Evolutionary conservation across 176 grass and related monocot genomes (phyloP), one percentile per base, ranked within the genome.

Genomic region (Hsuehochloa calcarea): DNA sequence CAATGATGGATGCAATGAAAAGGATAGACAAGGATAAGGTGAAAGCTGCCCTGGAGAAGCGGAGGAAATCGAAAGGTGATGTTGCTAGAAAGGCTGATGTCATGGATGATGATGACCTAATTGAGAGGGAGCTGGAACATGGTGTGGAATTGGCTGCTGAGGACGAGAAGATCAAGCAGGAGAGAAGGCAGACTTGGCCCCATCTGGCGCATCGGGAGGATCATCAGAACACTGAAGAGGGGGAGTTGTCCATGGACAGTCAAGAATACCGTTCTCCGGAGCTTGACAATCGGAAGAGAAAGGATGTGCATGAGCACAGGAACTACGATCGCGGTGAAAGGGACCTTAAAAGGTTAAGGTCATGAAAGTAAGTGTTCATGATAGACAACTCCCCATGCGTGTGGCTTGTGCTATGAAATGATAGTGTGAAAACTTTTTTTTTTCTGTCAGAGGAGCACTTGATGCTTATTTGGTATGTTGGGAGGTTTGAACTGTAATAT

Each of bases 111-210:
- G 95, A 94, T 82, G 92, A 89, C 71, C 90, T 94, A 37, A 88
- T 91, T 13, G 90, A 90, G 82, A 94, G 95, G 80, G 95, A 94
- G 83, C 78, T 97, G 81, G 95, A 97, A 75, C 86, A 94, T 81
- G 92, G 90, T 26, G 88, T 91, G 68, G 95, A 97, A 78, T 85
- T 89, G 77, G 95, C 88, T 80, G 93, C 86, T 5, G 81, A 87
- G 75, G 89, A 90, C n/a, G 87, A 91, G 77, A 89, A 56, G 76
- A 87, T 74, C 6, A 89, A 87, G 45, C 86, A 89, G 5, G 86
- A 72, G 22, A 84, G 75, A 70, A 87, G 47, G 70, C 86, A 91
- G 75, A 86, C 65, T 34, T 82, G 82, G 88, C 63, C 85, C 52
- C 39, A 82, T 16, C 45, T 85, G 31, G 77, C 55, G 22, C 77